Evolutionary conservation across 805 yeast species (phyloP), one percentile per base, ranked within the genome.

Genomic region (Pichia heedii): DNA sequence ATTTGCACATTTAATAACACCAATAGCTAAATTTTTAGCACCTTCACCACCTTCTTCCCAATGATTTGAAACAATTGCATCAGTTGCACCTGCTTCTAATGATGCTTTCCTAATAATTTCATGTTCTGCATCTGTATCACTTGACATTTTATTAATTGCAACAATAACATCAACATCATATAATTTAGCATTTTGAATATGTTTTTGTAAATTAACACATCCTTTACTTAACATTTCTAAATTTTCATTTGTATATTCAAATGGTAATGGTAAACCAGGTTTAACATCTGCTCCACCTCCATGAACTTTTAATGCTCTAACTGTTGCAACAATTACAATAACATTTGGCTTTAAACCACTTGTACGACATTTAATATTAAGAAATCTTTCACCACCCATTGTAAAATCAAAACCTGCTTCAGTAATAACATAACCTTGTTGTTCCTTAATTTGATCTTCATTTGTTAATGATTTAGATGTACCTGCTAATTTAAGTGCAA

Each of bases 321-420:
- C 93, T 29, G 97, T 90, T 33, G 97, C 96, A 46, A 90, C 97
- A 55, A 90, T 77, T 36, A 90, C 95, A 44, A 90, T 90, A 33
- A 84, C 84, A 61, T 89, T 94, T 33, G 97, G 97, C 33, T 72
- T 67, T 46, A 84, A 72, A 5, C 96, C 96, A 33, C 94, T 83
- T 18, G 95, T 74, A 62, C 97, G 81, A 65, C 97, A 88, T 70
- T 90, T 90, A 65, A 90, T 90, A 70, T 90, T 87, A 67, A 90
- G 77, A 69, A 90, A 90, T 58, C 97, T 77, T 71, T 90, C 98
- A 54, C 97, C 97, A 52, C 98, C 98, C 97, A 90, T 90, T 39
- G 97, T 90, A 72, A 93, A 90, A 66, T 90, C 97, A 68, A 90
- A 90, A 42, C 98, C 98, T 33, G 97, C 97, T 66, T 90, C 98